phyloP scores from a whole-genome alignment of 768 basidiomycete species.

The Cystofilobasidium bisporidii region DNA sequence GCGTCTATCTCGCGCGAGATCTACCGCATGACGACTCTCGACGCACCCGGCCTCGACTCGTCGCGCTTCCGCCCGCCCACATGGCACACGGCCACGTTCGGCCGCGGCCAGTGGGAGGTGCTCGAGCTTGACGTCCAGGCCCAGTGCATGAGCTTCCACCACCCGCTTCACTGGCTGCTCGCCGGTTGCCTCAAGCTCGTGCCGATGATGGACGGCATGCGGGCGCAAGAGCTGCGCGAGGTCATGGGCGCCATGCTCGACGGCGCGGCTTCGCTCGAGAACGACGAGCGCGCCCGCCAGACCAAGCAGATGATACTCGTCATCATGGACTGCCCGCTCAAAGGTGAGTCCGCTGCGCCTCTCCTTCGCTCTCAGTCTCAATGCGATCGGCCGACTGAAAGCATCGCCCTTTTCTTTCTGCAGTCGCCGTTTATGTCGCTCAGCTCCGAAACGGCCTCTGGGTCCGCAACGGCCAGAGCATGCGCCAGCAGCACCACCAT shows the following conservation, averaged over 20 bases:
- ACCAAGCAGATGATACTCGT: constrained; percentile 62
- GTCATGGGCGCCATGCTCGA: background rate
- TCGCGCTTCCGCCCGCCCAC: constrained; percentile 54
- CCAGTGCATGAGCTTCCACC: constrained; percentile 76
- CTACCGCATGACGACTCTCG: constrained; percentile 31
- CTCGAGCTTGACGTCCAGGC: constrained; percentile 57
- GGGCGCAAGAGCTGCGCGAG: background rate
- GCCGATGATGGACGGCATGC: background rate
- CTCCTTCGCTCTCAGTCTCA: too few species aligned
- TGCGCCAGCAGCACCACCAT: constrained; percentile 86
- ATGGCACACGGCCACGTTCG: constrained; percentile 62
- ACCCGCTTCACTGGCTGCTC: constrained; percentile 80
- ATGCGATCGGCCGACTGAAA: too few species aligned
- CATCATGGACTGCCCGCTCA: constrained; percentile 75
- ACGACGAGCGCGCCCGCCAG: constrained; percentile 49
- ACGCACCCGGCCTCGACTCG: constrained; percentile 31
- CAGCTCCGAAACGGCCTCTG: constrained; percentile 91
- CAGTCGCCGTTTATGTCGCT: constrained; percentile 81
- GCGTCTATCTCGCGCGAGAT: constrained; percentile 30
- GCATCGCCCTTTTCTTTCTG: constrained; percentile 28
- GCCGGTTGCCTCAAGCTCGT: constrained; percentile 77
- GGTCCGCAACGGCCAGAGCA: constrained; percentile 94
- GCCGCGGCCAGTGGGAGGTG: constrained; percentile 50
- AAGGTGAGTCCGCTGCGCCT: constrained; percentile 67
- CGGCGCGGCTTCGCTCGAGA: constrained; percentile 34